Conservation (phyloP, 2,329 filamentous ascomycete genomes). For the Cytospora leucostoma region DNA sequence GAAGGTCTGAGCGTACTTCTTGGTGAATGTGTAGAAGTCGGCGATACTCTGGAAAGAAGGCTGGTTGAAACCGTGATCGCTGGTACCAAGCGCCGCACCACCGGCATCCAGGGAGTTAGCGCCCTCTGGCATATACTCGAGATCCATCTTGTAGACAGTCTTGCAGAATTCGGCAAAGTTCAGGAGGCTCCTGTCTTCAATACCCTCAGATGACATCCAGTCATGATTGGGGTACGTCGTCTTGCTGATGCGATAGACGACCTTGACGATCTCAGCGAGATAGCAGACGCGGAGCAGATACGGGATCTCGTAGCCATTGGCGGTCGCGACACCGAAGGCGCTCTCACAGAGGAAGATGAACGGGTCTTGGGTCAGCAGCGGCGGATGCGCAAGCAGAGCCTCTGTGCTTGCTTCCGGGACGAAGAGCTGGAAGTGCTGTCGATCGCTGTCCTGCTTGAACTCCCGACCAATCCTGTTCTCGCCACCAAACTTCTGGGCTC, state of each 20-base stretch:
- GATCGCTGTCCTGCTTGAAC: conserved; percentile 66
- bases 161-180: conserved; percentile 60
- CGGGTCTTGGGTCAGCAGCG: conserved; percentile 68
- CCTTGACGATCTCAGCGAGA: conserved; percentile 85
- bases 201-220: conserved; percentile 31
- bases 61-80: conserved; percentile 52
- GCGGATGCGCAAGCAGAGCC: conserved; percentile 31
- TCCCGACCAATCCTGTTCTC: conserved; percentile 66
- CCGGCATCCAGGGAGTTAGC: conserved; percentile 36
- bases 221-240: conserved; percentile 50
- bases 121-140: conserved; percentile 40
- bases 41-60: conserved; percentile 54
- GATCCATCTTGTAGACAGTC: conserved; percentile 46
- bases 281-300: conserved; percentile 86
- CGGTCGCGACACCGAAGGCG: conserved; percentile 68
- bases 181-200: conserved; percentile 47
- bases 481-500: conserved; percentile 63
- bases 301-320: conserved; percentile 71
- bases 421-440: conserved; percentile 77
- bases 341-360: conserved; percentile 83
- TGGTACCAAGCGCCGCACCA: neutral
- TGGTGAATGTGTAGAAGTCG: conserved; percentile 62
- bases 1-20: conserved; percentile 87
- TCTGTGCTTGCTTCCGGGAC: conserved; percentile 38
- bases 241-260: conserved; percentile 61